Evolutionary conservation across 1,284 basidiomycete genomes (phyloP), one percentile per base, ranked within the genome.

Genomic region (Apiotrichum veenhuisii): DNA sequence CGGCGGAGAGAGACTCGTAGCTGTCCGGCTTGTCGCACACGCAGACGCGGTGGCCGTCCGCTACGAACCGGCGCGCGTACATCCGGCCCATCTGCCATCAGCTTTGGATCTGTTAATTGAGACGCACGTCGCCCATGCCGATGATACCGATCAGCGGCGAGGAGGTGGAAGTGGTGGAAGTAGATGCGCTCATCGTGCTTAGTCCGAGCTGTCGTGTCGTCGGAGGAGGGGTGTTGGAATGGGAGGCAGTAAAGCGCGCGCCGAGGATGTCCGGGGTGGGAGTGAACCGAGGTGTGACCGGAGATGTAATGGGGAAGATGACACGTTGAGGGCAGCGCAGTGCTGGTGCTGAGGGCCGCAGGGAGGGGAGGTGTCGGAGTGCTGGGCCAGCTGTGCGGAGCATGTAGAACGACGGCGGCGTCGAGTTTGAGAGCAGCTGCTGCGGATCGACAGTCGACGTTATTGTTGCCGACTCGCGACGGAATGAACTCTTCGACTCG

Each of bases 1-100:
- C 84, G 26, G 73, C 70, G 60, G 81, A 77, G 20, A 98, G 79
- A 11, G 78, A 68, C 5, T 88, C 87, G 66, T 82, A 93, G 62
- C 86, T 87, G 50, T 85, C 83, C 1, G 91, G 89, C 11, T 85
- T 78, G 76, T 98, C 95, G 73, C 95, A 98, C 9, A 98, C 92
- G 72, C 91, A 85, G 50, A 98, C 91, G 72, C 91, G 90, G 58
- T 23, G 23, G 0, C 49, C 27, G 11, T 23, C 50, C 23, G 42
- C 43, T 5, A 25, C 25, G 14, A 57, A 80, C 41, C 81, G 77
- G 38, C 82, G 83, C 0, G 93, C 92, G 74, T 98, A 98, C 87
- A 98, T 89, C 65, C 82, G 82, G 5, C 95, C 95, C 95, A 98
- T 98, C 59, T 92, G 74, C 15, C 30, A 11, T 10, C 34, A 2